Percentiles rank a stretch among this genome's conserved stretches.
These are phyloP conservation scores for Myochromella boudieri DNA, from an alignment of 768 basidiomycete genomes.

Conservation along the genomic window DNA sequence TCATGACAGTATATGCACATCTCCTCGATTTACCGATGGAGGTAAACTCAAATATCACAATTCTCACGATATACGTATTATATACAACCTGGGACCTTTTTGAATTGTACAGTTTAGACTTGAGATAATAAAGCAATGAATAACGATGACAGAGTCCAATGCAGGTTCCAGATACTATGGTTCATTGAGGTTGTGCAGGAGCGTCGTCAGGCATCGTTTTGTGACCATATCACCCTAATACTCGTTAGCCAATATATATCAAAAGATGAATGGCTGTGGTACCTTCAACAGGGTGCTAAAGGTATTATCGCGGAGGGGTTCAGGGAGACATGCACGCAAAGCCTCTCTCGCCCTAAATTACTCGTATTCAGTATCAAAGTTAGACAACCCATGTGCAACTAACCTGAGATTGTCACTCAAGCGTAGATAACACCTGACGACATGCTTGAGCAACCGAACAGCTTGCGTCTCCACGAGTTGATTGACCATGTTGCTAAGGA, in stretches of 20 bases:
- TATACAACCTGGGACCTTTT: conserved; percentile 12
- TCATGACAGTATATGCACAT: conserved; percentile 4
- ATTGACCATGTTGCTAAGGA: conserved; percentile 98
- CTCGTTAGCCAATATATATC: neutral
- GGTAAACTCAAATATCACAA: conserved; percentile 6
- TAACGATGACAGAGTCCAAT: conserved; percentile 17
- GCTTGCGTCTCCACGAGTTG: conserved; percentile 98
- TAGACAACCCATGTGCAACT: conserved; percentile 22
- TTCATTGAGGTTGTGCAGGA: conserved; percentile 86
- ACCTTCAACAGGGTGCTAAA: conserved; percentile 92
- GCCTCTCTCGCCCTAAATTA: conserved; percentile 86
- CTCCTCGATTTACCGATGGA: too few species aligned
- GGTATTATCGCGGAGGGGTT: conserved; percentile 91
- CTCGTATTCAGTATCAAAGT: conserved; percentile 8
- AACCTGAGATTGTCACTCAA: conserved; percentile 95
- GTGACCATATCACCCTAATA: conserved; percentile 95
- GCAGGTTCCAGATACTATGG: conserved; percentile 35
- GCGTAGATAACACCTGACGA: conserved; percentile 94
- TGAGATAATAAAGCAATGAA: conserved; percentile 17
- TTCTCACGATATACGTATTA: conserved; percentile 15
- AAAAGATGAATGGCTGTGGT: conserved; percentile 16
- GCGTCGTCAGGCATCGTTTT: conserved; percentile 87
- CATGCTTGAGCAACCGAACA: conserved; percentile 93
- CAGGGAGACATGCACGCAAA: conserved; percentile 91
- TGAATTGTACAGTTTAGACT: conserved; percentile 6